phyloP scores from a whole-genome alignment of 139 green algal species.

The Diplosphaera chodatii region DNA sequence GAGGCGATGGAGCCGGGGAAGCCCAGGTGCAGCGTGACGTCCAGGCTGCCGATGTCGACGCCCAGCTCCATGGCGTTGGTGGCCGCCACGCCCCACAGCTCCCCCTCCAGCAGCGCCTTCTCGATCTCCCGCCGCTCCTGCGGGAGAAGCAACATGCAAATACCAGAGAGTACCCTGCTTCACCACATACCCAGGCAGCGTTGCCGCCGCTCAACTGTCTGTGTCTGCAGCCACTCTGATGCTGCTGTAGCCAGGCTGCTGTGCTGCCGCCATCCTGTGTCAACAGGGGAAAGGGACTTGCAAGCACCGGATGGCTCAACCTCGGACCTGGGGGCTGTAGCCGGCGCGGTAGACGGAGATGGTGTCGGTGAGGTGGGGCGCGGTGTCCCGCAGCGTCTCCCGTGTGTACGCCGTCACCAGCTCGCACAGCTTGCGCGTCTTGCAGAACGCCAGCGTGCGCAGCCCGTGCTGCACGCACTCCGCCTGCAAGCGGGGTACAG shows the following conservation, averaged over 20 bases:
- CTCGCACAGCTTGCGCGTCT: conserved; percentile 92
- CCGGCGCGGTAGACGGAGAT: conserved; percentile 67
- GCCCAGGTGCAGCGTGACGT: conserved; percentile 89
- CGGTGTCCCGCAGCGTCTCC: conserved; percentile 60
- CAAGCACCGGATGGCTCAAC: no score
- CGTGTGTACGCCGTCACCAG: conserved; percentile 84
- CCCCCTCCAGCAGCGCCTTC: conserved; percentile 44
- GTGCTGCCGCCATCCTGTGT: no score
- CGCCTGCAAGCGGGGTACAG: no score
- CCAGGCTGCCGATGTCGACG: conserved; percentile 91
- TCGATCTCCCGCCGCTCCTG: conserved; percentile 70
- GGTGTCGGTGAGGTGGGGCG: conserved; percentile 48
- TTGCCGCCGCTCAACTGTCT: no score
- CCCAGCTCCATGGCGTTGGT: conserved; percentile 96
- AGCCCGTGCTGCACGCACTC: conserved; percentile 89
- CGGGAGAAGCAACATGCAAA: neutral
- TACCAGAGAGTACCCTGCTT: no score
- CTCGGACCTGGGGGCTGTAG: conserved; percentile 31
- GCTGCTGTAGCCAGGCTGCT: no score
- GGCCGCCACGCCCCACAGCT: conserved; percentile 69
- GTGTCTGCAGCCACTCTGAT: no score
- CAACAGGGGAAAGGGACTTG: no score
- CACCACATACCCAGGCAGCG: no score
- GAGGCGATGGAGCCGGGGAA: conserved; percentile 70
- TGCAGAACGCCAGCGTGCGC: conserved; percentile 92